Evolutionary conservation across 495 filamentous ascomycete species (phyloP), one percentile per base, ranked within the genome.

Genomic region (Annulohypoxylon maeteangense): DNA sequence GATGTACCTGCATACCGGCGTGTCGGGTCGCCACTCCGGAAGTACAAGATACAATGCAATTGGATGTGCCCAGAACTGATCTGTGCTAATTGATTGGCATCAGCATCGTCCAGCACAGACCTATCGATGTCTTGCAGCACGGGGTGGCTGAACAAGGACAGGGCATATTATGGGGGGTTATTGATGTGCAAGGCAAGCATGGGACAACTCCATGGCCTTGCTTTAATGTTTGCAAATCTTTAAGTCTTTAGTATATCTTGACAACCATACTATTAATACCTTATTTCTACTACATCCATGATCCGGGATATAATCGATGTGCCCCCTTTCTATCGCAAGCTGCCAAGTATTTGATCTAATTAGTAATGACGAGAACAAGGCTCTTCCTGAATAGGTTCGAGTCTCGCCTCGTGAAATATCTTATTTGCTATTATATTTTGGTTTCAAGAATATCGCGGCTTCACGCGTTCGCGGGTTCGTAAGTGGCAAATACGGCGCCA

Each of bases 1-100:
- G 73, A 72, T 75, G 75, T 75, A 75, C 75, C 74, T 78, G 75
- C 75, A 78, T 78, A 72, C 70, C 75, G 75, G 75, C 71, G 75
- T 71, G 72, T 78, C 75, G 75, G 75, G 68, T 75, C 68, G 68
- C 70, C 27, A 63, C 75, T 78, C 75, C 75, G 75, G 60, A 68
- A 57, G 70, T 64, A 74, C 63, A 74, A 62, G 50, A 48, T 74
- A 70, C 67, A 53, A 65, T 7, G n/a, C n/a, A n/a, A n/a, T n/a
- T n/a, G n/a, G n/a, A n/a, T n/a, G n/a, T 22, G 54, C 40, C 47
- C 57, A 42, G 40, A 32, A 47, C 34, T 31, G 62, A 68, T 67
- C 64, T 55, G 47, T 67, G 61, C 22, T 53, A 7, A 34, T 58
- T 62, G 57, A 63, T 71, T 66, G 68, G 62, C 67, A 59, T 45